Percentiles rank a stretch among this genome's conserved stretches.
Conservation (phyloP, 2,329 filamentous ascomycete species). For the Plenodomus biglobosus region DNA sequence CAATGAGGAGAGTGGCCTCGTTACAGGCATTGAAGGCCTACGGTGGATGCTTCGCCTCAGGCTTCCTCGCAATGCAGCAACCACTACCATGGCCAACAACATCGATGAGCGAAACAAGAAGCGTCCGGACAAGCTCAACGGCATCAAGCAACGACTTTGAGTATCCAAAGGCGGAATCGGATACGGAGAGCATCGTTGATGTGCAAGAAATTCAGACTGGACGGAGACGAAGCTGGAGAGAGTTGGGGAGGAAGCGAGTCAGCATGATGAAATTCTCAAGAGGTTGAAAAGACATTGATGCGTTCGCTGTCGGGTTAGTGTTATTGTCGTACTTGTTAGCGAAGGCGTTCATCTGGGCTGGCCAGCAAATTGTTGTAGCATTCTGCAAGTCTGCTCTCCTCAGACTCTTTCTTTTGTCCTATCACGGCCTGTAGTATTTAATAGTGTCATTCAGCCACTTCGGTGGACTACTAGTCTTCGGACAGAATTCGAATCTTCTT, state of each 20-base stretch:
- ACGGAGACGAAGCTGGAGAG: constrained; percentile 26
- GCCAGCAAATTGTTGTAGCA: constrained; percentile 1
- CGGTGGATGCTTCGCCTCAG: constrained; percentile 35
- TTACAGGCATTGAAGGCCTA: constrained; percentile 38
- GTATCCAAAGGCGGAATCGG: constrained; percentile 36
- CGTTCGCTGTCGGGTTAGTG: not conserved
- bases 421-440: constrained; percentile 1
- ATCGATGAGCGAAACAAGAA: constrained; percentile 12
- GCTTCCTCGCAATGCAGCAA: constrained; percentile 30
- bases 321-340: constrained; percentile 18
- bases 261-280: not conserved
- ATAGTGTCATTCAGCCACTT: not conserved
- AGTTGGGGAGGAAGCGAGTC: not conserved
- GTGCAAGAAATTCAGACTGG: constrained; percentile 13
- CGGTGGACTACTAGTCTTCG: not conserved
- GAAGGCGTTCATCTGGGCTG: constrained; percentile 15
- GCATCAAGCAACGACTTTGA: constrained; percentile 16
- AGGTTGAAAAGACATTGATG: not conserved
- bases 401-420: constrained; percentile 16
- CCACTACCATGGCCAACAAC: constrained; percentile 31
- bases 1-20: constrained; percentile 27
- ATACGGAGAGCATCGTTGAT: constrained; percentile 28
- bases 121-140: constrained; percentile 13
- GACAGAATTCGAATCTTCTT: not conserved
- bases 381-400: not conserved